Conservation (phyloP, 352 stramenopile species). For the Chrysophaeum taylorii region DNA sequence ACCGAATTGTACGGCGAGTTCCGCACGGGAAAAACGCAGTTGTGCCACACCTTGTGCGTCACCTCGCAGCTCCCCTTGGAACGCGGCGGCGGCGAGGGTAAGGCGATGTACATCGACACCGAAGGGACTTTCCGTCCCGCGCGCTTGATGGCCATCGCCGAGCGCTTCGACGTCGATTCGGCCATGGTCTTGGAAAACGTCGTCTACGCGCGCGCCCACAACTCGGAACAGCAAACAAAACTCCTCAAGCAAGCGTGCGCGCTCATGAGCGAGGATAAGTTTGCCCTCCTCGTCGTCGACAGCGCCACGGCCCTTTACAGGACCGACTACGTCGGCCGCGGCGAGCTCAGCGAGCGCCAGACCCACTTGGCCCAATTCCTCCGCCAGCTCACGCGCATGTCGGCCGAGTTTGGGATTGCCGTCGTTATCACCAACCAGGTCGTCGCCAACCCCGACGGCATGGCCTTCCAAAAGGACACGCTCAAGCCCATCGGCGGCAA, state of each 20-base stretch:
- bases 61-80: conserved; percentile 94
- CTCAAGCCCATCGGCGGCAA: conserved; percentile 75
- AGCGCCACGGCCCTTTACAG: conserved; percentile 93
- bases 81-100: conserved; percentile 55
- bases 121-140: conserved; percentile 96
- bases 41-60: conserved; percentile 98
- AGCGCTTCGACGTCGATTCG: conserved; percentile 89
- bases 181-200: conserved; percentile 91
- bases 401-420: conserved; percentile 97
- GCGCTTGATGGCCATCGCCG: conserved; percentile 88
- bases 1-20: conserved; percentile 98
- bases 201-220: conserved; percentile 94
- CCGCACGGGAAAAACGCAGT: conserved; percentile 95
- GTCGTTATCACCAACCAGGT: conserved; percentile 83
- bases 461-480: conserved; percentile 71
- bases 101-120: conserved; percentile 97
- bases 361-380: conserved; percentile 83
- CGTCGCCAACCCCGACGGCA: conserved; percentile 70
- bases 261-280: conserved; percentile 96
- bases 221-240: conserved; percentile 96
- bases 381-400: conserved; percentile 85
- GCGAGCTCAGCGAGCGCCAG: conserved; percentile 86
- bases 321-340: conserved; percentile 95
- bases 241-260: conserved; percentile 90
- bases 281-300: conserved; percentile 79